These are phyloP conservation scores for Dendrocalamus sinicus DNA, from an alignment of 176 grass and related monocot genomes.

Conservation along the genomic window DNA sequence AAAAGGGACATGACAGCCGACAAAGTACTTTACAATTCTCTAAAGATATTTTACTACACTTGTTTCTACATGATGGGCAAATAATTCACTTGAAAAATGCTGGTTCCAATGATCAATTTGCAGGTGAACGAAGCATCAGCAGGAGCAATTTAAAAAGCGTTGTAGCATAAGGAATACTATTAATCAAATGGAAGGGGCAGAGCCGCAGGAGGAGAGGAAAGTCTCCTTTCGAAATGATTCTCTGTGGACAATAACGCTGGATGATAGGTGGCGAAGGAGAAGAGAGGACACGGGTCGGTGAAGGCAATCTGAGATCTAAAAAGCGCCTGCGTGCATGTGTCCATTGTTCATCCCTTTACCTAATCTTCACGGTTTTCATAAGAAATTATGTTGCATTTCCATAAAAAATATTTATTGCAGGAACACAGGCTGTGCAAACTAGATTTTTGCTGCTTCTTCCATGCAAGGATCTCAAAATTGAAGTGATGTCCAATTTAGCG, in stretches of 20 bases:
- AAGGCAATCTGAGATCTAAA: slow-evolving; percentile 30
- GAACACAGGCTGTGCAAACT: neutral
- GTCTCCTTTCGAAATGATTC: slow-evolving; percentile 23
- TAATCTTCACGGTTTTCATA: slow-evolving; percentile 36
- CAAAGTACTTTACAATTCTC: neutral
- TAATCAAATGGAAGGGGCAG: neutral
- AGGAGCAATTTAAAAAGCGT: neutral
- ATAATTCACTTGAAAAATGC: slow-evolving; percentile 18
- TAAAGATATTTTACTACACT: neutral
- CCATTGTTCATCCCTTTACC: neutral
- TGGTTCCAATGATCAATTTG: slow-evolving; percentile 20
- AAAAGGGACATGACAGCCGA: neutral
- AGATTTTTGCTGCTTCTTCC: neutral
- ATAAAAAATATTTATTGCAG: neutral
- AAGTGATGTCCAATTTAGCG: neutral
- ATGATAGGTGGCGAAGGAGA: too few species aligned
- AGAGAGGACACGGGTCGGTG: slow-evolving; percentile 1
- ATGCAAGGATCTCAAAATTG: neutral
- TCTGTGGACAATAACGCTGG: slow-evolving; percentile 37
- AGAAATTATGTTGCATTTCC: neutral
- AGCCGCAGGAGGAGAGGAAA: neutral
- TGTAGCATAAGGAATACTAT: neutral
- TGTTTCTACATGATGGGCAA: neutral
- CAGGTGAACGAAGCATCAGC: slow-evolving; percentile 27
- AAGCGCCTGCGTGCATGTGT: neutral